These are phyloP conservation scores for Penicillium goetzii DNA, from an alignment of 495 filamentous ascomycete genomes.

Conservation along the genomic window DNA sequence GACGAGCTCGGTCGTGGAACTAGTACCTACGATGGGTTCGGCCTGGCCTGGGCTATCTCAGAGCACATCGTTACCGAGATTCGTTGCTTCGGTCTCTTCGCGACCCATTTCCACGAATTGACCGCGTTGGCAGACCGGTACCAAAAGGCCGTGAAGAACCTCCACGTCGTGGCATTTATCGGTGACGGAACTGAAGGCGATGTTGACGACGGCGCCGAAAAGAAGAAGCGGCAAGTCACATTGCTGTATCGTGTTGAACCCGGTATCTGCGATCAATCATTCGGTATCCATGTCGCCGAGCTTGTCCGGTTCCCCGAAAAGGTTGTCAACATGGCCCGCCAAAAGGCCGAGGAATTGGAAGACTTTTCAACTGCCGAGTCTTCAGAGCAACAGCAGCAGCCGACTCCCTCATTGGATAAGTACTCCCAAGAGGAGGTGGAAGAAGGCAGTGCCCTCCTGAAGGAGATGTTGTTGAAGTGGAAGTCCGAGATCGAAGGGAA, in stretches of 20 bases:
- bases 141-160: constrained; percentile 78
- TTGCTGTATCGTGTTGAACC: constrained; percentile 95
- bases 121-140: constrained; percentile 86
- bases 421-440: constrained; percentile 86
- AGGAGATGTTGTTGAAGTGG: constrained; percentile 85
- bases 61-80: constrained; percentile 97
- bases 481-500: constrained; percentile 75
- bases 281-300: constrained; percentile 98
- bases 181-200: constrained; percentile 53
- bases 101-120: constrained; percentile 98
- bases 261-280: constrained; percentile 94
- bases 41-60: constrained; percentile 96
- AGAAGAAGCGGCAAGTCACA: constrained; percentile 81
- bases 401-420: constrained; percentile 47
- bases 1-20: constrained; percentile 98
- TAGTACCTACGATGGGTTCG: constrained; percentile 98
- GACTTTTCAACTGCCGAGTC: constrained; percentile 78
- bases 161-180: constrained; percentile 96
- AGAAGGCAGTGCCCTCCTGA: constrained; percentile 84
- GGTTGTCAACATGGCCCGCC: constrained; percentile 97
- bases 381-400: constrained; percentile 58
- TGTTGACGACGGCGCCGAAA: constrained; percentile 36
- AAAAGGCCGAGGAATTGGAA: constrained; percentile 96
- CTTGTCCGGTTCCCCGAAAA: constrained; percentile 97
- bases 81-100: constrained; percentile 89